Base-by-base conservation (phyloP, 1,284 basidiomycete species). In the Athelia sp. region DNA sequence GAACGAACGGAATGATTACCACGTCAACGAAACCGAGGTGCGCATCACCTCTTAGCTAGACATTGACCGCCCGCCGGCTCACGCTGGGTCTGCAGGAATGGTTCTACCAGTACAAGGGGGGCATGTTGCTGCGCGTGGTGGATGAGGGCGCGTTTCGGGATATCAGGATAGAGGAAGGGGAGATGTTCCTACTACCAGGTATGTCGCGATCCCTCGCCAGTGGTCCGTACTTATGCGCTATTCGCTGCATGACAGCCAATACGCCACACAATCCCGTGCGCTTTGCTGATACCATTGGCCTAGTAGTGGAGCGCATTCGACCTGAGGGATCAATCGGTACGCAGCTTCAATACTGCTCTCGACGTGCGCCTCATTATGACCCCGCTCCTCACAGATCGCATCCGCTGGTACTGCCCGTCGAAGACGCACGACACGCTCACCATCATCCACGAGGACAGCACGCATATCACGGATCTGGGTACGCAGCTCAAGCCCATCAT, bases 121-220 rank as follows among this genome's bases (percentile, higher is more conserved):
- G 79, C 2, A 97, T 98, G 91, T 71, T 92, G 11, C 74, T 98
- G 35, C 84, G 90, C 55, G 84, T 92, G 3, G 87, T 98, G 10
- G 92, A 96, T 50, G 89, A 87, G 17, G 87, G 84, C n/a, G 74
- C 79, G 56, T 95, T 98, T 67, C 76, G 78, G 60, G 95, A 98
- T 63, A 89, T 98, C 34, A 70, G 74, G 22, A 97, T 98, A 59
- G 87, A 84, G 52, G 93, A 99, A 68, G 95, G 95, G 38, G 93
- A 95, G 57, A 97, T 98, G 93, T 98, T 96, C 67, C 66, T 98
- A 57, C 74, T 98, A 18, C 94, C 94, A 44, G 88, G 93, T 92
- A 53, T 49, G 78, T 40, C 47, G 24, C 24, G 32, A 26, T 45
- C 40, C 17, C 38, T 40, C 0, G 11, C 18, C 23, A 4, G 35